phyloP scores from a whole-genome alignment of 306 rosid genomes.

The Lagenaria siceraria region DNA sequence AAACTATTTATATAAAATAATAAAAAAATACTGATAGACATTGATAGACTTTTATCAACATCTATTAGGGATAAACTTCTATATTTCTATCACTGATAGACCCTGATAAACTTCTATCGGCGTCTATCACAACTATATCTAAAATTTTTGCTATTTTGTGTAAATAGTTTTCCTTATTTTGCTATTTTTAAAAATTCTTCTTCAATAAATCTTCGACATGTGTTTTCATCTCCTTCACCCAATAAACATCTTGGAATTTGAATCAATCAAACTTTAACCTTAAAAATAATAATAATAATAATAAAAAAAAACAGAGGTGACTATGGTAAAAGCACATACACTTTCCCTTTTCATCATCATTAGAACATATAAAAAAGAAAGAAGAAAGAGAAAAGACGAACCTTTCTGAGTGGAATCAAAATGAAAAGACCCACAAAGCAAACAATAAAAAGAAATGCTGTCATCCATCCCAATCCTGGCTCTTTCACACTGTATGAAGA shows the following conservation, averaged over 20 bases:
- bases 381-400: neutral
- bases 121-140: too few species aligned
- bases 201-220: neutral
- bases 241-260: neutral
- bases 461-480: conserved; percentile 91
- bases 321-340: neutral
- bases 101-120: too few species aligned
- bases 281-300: too few species aligned
- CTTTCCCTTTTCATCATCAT: neutral
- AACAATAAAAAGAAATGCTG: conserved; percentile 60
- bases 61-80: too few species aligned
- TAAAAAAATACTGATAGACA: too few species aligned
- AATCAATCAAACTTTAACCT: neutral
- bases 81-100: too few species aligned
- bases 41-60: too few species aligned
- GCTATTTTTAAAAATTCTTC: too few species aligned
- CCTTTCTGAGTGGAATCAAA: conserved; percentile 90
- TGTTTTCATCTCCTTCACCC: neutral
- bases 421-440: conserved; percentile 95
- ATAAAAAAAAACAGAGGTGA: neutral
- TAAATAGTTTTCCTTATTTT: too few species aligned
- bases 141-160: too few species aligned
- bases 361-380: neutral
- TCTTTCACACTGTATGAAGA: conserved; percentile 37
- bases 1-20: too few species aligned